Percentiles rank a stretch among this genome's conserved stretches.
These are phyloP conservation scores for Tulasnella sp. DNA, from an alignment of 768 basidiomycete genomes.

Conservation along the genomic window DNA sequence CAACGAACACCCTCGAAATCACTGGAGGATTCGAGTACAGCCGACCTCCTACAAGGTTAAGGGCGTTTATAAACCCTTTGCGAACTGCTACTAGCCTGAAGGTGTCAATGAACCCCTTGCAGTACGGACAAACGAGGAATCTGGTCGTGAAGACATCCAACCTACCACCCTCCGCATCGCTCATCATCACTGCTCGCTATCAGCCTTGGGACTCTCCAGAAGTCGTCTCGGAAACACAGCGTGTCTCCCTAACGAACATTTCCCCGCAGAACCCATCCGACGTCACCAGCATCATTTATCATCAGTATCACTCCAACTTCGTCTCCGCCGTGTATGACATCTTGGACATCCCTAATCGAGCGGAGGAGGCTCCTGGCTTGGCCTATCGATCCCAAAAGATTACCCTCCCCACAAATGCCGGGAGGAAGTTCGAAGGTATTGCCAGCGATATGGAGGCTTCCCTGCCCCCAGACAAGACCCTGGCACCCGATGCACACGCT, in stretches of 20 bases:
- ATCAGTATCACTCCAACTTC: neutral
- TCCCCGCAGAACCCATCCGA: too few relatives aligned
- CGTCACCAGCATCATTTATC: too few relatives aligned
- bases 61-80: too few relatives aligned
- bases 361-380: too few relatives aligned
- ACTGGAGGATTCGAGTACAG: neutral
- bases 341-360: too few relatives aligned
- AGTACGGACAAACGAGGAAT: neutral
- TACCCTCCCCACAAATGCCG: neutral
- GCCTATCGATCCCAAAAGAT: neutral
- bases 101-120: neutral
- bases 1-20: neutral
- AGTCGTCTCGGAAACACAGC: too few relatives aligned
- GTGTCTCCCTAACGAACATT: too few relatives aligned
- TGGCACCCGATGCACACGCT: neutral
- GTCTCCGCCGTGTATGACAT: neutral
- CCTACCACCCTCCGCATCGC: too few relatives aligned
- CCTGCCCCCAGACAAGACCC: neutral
- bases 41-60: too few relatives aligned
- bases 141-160: neutral
- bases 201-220: too few relatives aligned
- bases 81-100: neutral
- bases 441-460: neutral
- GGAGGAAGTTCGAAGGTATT: neutral
- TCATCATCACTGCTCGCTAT: too few relatives aligned